Base-by-base conservation (phyloP, 2,329 filamentous ascomycete genomes). In the Emmonsiellopsis sp. region DNA sequence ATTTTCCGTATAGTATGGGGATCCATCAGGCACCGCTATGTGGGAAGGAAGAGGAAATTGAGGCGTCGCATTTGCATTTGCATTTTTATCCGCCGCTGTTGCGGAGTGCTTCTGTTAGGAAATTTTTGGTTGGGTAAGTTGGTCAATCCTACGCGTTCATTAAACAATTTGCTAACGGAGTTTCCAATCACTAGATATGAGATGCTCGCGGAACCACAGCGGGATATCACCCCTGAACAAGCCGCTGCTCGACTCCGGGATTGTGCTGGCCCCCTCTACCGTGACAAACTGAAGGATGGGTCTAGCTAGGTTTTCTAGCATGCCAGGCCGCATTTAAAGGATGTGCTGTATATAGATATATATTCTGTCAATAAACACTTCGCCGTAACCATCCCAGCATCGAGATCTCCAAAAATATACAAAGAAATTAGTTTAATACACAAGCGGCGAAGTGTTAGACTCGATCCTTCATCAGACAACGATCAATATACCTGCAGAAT, bases 181-280 rank as follows among this genome's bases (percentile, higher is more conserved):
- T 38, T 9, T 34, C 41, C 26, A 32, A 31, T 26, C 20, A 26
- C 20, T 58, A 76, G 74, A 0, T 97, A 95, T 68, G 93, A 98
- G 73, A 79, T 98, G 73, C 83, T 98, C 82, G 93, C 88, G 1
- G 93, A 98, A 73, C 92, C 93, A n/a, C 93, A 98, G 72, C 82
- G 93, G 55, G 93, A 98, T 68, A 97, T 98, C 63, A 98, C 93
- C 0, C 92, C 93, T 0, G 93, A 98, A 72, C 93, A 97, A 73
- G 93, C 93, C 1, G 87, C 93, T 11, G 83, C 82, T 30, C 83
- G 83, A 49, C 74, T 98, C 55, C 81, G 87, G 59, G 77, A 79
- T 54, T 91, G 89, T 58, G 87, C 83, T 3, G 90, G 90, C 13
- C 82, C 89, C 66, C 73, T 98, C 58, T 97, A 98, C 67, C 82